phyloP scores from a whole-genome alignment of 805 yeast species.

The Kluyveromyces dobzhanskii region DNA sequence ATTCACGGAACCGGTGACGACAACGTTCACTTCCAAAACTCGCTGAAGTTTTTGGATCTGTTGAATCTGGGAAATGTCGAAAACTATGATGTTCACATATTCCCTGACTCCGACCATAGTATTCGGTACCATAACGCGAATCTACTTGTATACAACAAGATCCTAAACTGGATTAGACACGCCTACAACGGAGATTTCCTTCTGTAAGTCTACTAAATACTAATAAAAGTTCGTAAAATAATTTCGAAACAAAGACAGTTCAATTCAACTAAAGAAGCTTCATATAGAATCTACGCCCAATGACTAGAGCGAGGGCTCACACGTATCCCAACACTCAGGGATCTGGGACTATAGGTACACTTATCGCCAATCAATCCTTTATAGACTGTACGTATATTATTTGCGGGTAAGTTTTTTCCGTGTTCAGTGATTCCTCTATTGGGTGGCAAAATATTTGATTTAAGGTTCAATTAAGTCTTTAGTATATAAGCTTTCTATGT shows the following conservation, averaged over 20 bases:
- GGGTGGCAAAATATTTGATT: background rate
- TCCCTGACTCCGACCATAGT: conserved; percentile 76
- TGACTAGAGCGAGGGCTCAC: no score
- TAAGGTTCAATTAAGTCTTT: background rate
- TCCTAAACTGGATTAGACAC: conserved; percentile 52
- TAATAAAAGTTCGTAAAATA: no score
- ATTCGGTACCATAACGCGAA: conserved; percentile 68
- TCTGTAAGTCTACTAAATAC: conserved; percentile 3
- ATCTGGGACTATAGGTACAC: no score
- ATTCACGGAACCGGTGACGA: conserved; percentile 99
- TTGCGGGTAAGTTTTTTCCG: background rate
- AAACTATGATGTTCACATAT: conserved; percentile 70
- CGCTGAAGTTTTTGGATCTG: conserved; percentile 67
- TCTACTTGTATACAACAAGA: conserved; percentile 57
- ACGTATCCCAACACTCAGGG: no score
- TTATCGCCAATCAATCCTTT: no score
- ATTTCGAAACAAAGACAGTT: no score
- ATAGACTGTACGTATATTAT: no score
- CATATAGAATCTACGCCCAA: no score
- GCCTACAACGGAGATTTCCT: conserved; percentile 49
- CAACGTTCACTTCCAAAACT: conserved; percentile 91
- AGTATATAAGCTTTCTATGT: no score
- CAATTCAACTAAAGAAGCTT: no score
- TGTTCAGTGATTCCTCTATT: background rate
- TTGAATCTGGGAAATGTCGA: conserved; percentile 67